Percentiles rank a stretch among this genome's conserved stretches.
These are phyloP conservation scores for Dendryphion nanum DNA, from an alignment of 2,329 filamentous ascomycete genomes.

Conservation along the genomic window DNA sequence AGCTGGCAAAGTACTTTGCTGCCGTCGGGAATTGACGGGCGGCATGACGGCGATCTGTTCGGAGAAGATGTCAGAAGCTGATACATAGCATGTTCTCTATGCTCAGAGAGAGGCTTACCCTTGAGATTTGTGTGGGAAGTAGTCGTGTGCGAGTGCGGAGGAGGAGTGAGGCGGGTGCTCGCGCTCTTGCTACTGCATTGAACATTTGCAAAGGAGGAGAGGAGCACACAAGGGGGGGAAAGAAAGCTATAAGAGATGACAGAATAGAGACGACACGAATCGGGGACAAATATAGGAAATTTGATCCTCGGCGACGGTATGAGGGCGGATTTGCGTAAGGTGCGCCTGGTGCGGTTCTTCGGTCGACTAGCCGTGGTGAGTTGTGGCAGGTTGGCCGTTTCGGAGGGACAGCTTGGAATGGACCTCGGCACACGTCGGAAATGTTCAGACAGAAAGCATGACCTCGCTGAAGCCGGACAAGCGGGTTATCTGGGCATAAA, in stretches of 20 bases:
- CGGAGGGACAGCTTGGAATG: neutral
- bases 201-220: slow-evolving; percentile 34
- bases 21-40: slow-evolving; percentile 30
- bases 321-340: slow-evolving; percentile 2
- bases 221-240: too few relatives aligned
- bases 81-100: slow-evolving; percentile 1
- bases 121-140: slow-evolving; percentile 25
- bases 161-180: slow-evolving; percentile 38
- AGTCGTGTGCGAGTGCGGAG: slow-evolving; percentile 33
- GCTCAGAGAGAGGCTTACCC: slow-evolving; percentile 19
- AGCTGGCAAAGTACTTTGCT: slow-evolving; percentile 47
- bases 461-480: slow-evolving; percentile 1
- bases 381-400: neutral
- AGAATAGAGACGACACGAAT: too few relatives aligned
- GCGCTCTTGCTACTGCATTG: slow-evolving; percentile 39
- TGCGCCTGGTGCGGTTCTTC: slow-evolving; percentile 8
- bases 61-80: slow-evolving; percentile 1
- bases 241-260: slow-evolving; percentile 4
- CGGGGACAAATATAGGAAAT: slow-evolving; percentile 1
- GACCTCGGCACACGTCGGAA: slow-evolving; percentile 12
- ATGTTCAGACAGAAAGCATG: slow-evolving; percentile 10
- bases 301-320: slow-evolving; percentile 18
- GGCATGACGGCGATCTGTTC: slow-evolving; percentile 36
- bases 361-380: slow-evolving; percentile 3
- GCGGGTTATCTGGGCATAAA: too few relatives aligned